Evolutionary conservation across 345 rosid species (phyloP), one percentile per base, ranked within the genome.

Genomic region (Leavenworthia alabamica): DNA sequence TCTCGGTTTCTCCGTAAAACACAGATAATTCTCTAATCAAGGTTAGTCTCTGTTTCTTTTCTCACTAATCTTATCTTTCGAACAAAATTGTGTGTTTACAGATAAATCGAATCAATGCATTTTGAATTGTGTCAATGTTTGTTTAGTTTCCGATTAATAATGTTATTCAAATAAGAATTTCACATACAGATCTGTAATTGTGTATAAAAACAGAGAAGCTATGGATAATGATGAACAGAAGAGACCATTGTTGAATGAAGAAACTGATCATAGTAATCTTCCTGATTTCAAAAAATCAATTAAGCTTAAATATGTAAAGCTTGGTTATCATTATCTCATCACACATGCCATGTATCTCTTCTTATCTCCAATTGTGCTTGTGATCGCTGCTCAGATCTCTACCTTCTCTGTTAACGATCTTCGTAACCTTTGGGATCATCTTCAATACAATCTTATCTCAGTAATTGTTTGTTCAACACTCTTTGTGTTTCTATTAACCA

Each of bases 231-330:
- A 68, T 32, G 63, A 71, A n/a, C 46, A 73, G 22, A 60, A 67
- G 63, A 60, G 15, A 17, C 85, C 80, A 36, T 36, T 35, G 12
- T 71, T 78, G 57, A 67, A 72, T 12, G 72, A 20, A 46, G 35
- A 64, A 62, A 52, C 80, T 24, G 74, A 68, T 29, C 74, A 68
- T 22, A 59, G 80, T 8, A 68, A 64, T 50, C 79, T 79, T 27
- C 90, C 90, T 11, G 90, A 84, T 74, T 84, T 84, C 75, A 82
- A 80, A 57, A 79, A 80, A 59, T 79, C 84, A 1, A 56, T 84
- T 13, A 84, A 84, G 74, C 83, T 84, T 20, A 82, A 80, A 48
- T 82, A 84, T 48, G 85, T 82, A 70, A 84, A 84, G 77, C 86
- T 84, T 37, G 90, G 90, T 56, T 84, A 84, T 49, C 90, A 80